Evolutionary conservation across 2,329 filamentous ascomycete genomes (phyloP), one percentile per base, ranked within the genome.

Genomic region (Clarireedia hainanense): DNA sequence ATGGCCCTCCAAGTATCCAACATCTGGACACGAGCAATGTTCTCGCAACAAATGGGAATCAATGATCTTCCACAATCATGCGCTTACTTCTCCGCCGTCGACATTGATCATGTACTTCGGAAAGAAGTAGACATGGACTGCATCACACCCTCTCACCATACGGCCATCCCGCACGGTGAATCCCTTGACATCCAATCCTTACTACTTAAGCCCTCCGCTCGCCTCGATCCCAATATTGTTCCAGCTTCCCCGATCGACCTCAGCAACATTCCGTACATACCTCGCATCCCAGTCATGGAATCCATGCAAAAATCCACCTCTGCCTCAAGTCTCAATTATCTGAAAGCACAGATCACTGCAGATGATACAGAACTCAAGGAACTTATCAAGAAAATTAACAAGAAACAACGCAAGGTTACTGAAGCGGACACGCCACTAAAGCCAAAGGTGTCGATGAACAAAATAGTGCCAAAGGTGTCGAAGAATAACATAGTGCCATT

Each of bases 61-160:
- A 78, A 95, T 61, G 94, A 99, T 67, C 79, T 99, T 9, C 94
- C 95, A 0, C 94, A 97, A 67, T 85, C 88, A 0, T 96, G 91
- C 66, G 94, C 94, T 7, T 99, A 91, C 72, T 99, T 99, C 73
- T 95, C 89, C 1, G 92, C 94, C 3, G 84, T 99, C 5, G 94
- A 99, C 67, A 89, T 99, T 62, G 94, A 99, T 67, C 85, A 90
- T 64, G 91, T 99, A 3, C 77, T 99, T n/a, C 83, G 94, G 51
- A 99, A 99, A 70, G 94, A 99, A 71, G 95, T 99, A 4, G 88
- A 99, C 70, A 95, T 99, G 89, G 88, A 96, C 67, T 99, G 94
- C 69, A 73, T 97, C 45, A 99, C 94, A 0, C 94, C 94, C 0
- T 94, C 88, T 45, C 88, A 99, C 70, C 80, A 80, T 0, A 78